A percentile compares a stretch with the other conserved stretches of the same genome.
These are phyloP conservation scores for Ogataea ramenticola DNA, from an alignment of 805 yeast genomes.

Conservation along the genomic window DNA sequence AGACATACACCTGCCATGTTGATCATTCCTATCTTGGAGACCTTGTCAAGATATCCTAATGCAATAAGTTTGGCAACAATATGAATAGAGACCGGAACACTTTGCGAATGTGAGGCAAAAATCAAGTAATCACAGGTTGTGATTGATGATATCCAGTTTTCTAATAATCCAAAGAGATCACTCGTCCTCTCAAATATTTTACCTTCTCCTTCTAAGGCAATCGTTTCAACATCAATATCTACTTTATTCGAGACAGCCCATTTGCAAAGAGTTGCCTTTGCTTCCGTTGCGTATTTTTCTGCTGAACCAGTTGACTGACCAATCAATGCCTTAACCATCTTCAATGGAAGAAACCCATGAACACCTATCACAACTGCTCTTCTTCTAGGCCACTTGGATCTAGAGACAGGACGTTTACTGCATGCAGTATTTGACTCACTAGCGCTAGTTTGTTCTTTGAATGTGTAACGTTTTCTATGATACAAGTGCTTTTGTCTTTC, in stretches of 20 bases:
- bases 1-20: conserved; percentile 90
- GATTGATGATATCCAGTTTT: conserved; percentile 57
- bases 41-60: conserved; percentile 50
- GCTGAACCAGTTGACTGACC: conserved; percentile 96
- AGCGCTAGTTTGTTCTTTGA: too few relatives aligned
- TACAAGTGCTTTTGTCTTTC: conserved; percentile 25
- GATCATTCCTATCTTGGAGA: conserved; percentile 57
- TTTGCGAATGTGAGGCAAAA: conserved; percentile 88
- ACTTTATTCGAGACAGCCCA: conserved; percentile 44
- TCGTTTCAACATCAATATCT: conserved; percentile 57
- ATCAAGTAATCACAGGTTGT: conserved; percentile 66
- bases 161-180: conserved; percentile 59
- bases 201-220: conserved; percentile 91
- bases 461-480: conserved; percentile 6
- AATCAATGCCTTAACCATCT: conserved; percentile 69
- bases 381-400: background rate
- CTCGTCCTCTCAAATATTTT: conserved; percentile 76
- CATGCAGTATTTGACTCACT: too few relatives aligned
- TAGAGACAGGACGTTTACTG: too few relatives aligned
- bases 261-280: conserved; percentile 60
- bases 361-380: conserved; percentile 77
- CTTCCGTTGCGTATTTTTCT: conserved; percentile 69
- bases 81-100: conserved; percentile 83
- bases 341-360: conserved; percentile 91
- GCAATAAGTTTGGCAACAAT: conserved; percentile 34